Conservation (phyloP, 305 asterid genomes). For the Coffea humblotiana region DNA sequence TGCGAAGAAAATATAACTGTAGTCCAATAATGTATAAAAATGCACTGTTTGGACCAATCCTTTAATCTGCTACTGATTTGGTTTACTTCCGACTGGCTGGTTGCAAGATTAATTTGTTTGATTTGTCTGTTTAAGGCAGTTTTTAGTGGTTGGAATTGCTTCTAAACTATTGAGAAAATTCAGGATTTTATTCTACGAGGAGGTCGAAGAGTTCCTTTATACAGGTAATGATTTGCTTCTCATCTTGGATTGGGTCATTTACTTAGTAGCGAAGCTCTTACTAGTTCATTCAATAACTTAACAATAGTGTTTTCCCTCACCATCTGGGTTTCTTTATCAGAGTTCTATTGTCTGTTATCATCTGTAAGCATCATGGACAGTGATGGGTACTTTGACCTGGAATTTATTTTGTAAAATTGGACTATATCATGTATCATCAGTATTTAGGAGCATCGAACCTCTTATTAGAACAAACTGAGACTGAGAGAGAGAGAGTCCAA, state of each 20-base stretch:
- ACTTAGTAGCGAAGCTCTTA: neutral
- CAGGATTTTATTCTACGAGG: slow-evolving; percentile 91
- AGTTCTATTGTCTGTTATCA: too few relatives aligned
- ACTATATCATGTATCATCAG: neutral
- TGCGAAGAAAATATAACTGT: neutral
- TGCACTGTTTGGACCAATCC: neutral
- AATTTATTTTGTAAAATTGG: neutral
- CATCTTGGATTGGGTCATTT: neutral
- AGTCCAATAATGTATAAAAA: neutral
- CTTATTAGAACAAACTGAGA: too few relatives aligned
- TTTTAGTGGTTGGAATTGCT: neutral
- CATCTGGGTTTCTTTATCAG: neutral
- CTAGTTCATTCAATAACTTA: neutral
- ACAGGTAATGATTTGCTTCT: slow-evolving; percentile 57
- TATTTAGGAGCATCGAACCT: too few relatives aligned
- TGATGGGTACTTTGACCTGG: neutral
- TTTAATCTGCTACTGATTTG: neutral
- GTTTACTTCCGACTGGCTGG: neutral
- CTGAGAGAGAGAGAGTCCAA: too few relatives aligned
- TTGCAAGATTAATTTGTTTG: neutral
- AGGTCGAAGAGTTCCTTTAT: slow-evolving; percentile 75
- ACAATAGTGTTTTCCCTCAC: neutral
- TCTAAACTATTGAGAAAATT: slow-evolving; percentile 28
- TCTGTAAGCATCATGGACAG: neutral
- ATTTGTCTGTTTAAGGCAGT: neutral